Conservation (phyloP, 345 rosid species). For the Citrus maxima region DNA sequence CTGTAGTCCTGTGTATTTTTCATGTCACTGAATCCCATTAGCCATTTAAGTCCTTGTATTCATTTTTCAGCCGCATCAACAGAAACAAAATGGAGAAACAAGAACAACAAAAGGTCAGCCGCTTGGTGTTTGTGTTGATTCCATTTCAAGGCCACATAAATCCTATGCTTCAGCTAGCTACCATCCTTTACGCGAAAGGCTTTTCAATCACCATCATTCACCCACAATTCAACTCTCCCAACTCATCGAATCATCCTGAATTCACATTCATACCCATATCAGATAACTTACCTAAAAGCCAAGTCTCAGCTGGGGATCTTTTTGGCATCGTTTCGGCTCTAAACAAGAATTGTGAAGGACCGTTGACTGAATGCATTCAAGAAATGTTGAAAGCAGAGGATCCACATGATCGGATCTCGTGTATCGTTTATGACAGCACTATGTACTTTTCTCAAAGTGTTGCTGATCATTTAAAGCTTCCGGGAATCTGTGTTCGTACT, state of each 20-base stretch:
- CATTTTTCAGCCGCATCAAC: background rate
- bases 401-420: background rate
- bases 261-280: conserved; percentile 26
- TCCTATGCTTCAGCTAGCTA: conserved; percentile 42
- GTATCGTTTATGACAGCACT: conserved; percentile 31
- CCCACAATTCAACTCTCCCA: conserved; percentile 31
- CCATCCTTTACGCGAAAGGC: conserved; percentile 29
- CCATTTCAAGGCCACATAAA: conserved; percentile 40
- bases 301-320: conserved; percentile 5
- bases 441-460: conserved; percentile 30
- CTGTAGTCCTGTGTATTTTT: background rate
- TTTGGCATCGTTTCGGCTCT: conserved; percentile 1
- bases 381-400: conserved; percentile 13
- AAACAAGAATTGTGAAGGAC: conserved; percentile 19
- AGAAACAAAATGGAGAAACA: background rate
- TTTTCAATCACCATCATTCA: conserved; percentile 31
- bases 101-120: background rate
- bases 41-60: background rate
- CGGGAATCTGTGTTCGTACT: conserved; percentile 18
- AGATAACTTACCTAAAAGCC: background rate
- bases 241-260: conserved; percentile 15
- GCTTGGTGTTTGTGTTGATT: conserved; percentile 28
- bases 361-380: conserved; percentile 11
- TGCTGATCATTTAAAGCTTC: conserved; percentile 24
- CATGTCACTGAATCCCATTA: background rate